phyloP scores from a whole-genome alignment of 73 alveolate genomes.

The Tetrahymena elliotti region DNA sequence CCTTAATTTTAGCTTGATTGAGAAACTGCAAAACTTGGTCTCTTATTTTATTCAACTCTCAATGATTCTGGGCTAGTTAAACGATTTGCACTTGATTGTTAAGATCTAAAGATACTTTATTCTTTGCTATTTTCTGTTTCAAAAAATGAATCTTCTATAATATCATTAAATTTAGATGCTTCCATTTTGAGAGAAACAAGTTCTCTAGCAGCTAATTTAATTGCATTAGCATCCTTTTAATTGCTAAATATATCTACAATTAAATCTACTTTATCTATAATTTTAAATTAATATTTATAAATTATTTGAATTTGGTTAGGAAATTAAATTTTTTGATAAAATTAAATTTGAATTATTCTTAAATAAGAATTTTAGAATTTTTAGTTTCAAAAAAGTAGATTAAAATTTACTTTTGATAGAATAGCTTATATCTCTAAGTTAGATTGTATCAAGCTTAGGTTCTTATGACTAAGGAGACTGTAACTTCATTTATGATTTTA shows the following conservation, averaged over 20 bases:
- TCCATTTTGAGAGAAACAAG: neutral
- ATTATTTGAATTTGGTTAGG: too few relatives aligned
- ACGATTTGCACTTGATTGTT: neutral
- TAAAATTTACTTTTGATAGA: neutral
- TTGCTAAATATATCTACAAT: neutral
- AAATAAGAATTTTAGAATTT: too few relatives aligned
- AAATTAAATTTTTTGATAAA: too few relatives aligned
- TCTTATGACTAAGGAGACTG: neutral
- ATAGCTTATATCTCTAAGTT: neutral
- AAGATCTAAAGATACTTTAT: neutral
- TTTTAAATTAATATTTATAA: neutral
- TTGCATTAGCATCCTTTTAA: neutral
- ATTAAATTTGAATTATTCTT: neutral
- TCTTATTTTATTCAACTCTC: neutral
- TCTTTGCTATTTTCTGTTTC: neutral
- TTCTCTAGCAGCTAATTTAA: neutral
- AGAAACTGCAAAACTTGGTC: neutral
- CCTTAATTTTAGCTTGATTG: neutral
- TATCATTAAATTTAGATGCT: neutral
- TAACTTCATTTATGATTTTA: neutral
- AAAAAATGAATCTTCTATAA: neutral
- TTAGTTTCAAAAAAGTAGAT: too few relatives aligned
- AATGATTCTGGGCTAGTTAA: neutral
- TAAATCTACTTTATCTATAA: neutral
- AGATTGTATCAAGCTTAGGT: neutral